Base-by-base conservation (phyloP, 768 basidiomycete species). In the Tricholoma flavovirens region DNA sequence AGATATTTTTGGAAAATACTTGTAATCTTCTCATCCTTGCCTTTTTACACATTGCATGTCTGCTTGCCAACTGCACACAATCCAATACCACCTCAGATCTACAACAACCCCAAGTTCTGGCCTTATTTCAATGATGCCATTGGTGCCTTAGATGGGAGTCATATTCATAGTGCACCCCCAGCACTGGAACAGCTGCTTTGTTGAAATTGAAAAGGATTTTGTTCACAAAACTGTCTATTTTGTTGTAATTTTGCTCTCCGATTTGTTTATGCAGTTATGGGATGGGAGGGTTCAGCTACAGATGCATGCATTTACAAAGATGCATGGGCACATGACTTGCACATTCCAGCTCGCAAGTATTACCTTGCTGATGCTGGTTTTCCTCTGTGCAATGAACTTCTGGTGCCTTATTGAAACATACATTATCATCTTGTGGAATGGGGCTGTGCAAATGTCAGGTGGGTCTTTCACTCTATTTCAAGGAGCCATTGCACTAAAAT, bases 221-320 rank as follows among this genome's bases (percentile, higher is more conserved):
- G 62, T 73, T 65, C n/a, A n/a, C n/a, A n/a, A n/a, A n/a, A n/a
- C n/a, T n/a, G n/a, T n/a, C n/a, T n/a, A n/a, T n/a, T n/a, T 15
- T 58, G 57, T 9, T 73, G 66, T 30, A 57, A 60, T 2, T 71
- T 71, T 43, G 48, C 63, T 21, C 15, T 74, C 4, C 19, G 26
- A 0, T 73, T 73, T n/a, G n/a, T n/a, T n/a, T n/a, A n/a, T n/a
- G n/a, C n/a, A n/a, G n/a, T n/a, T n/a, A n/a, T n/a, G n/a, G 65
- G 71, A 2, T 72, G 67, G 68, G 71, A 73, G 22, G 70, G 69
- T 0, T 64, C 61, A 11, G 62, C 63, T 5, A 45, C 64, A 14
- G 67, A 73, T 66, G 55, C 60, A 3, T 10, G 12, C 0, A 43
- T 69, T 0, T 73, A 57, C 55, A 22, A 60, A 3, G 49, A 69